Base-by-base conservation (phyloP, 2,329 filamentous ascomycete genomes). In the Microdochium bolleyi region DNA sequence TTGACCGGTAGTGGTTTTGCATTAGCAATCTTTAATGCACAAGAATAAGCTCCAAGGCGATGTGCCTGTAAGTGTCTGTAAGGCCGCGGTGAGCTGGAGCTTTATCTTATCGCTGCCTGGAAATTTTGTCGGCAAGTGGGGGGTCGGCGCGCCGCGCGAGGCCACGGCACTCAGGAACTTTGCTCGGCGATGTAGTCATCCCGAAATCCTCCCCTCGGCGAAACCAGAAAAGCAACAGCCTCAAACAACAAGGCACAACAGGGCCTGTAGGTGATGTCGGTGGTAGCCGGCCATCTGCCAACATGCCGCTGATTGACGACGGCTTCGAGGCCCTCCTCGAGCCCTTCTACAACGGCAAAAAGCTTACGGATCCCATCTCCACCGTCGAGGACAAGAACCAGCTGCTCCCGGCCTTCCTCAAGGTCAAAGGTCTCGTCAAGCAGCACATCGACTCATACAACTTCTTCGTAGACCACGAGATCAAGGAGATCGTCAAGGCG, bases 401-500 rank as follows among this genome's bases (percentile, higher is more conserved):
- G 68, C 78, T 99, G 44, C 74, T 99, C 25, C 95, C 94, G 0
- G 94, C 94, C n/a, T 99, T 99, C 69, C 75, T 99, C 54, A 96
- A 96, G 70, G 92, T 96, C 63, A 99, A 99, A 72, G 92, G 92
- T 53, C 77, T 96, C 53, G 92, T 96, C 51, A 96, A 96, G 70
- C 92, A 97, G 76, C 92, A 96, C 69, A 92, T 96, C 65, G 95
- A 99, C 74, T 97, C 94, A 24, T 99, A 95, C 78, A 96, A 99
- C 73, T 96, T 94, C 73, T 97, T 99, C 62, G 88, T 96, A 60
- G 90, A 99, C 61, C 88, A 95, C 53, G 92, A 97, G 67, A 85
- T 99, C 68, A 96, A 96, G 73, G 92, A 96, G 63, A 99, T 99
- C 61, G 87, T 99, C 59, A 85, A 89, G 66, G 89, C 92, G 51